Conservation (phyloP, 768 basidiomycete species). For the Tricholoma sp. region DNA sequence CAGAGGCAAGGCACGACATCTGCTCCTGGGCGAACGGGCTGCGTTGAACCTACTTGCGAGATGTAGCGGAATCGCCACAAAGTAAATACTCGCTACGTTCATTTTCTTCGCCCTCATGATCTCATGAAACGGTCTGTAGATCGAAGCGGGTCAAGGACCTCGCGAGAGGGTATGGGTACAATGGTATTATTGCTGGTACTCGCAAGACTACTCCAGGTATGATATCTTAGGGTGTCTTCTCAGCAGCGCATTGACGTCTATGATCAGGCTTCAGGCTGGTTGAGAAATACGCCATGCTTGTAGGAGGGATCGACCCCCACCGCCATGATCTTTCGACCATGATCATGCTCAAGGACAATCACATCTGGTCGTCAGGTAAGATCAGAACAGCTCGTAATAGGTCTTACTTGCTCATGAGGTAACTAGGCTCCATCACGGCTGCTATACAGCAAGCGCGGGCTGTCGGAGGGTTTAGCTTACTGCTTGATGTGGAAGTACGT, state of each 20-base stretch:
- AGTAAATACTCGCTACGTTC: constrained; percentile 48
- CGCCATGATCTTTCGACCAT: constrained; percentile 96
- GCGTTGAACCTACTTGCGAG: constrained; percentile 91
- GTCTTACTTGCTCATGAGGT: background rate
- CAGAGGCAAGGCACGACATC: constrained; percentile 80
- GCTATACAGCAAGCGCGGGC: constrained; percentile 83
- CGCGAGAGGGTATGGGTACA: constrained; percentile 73
- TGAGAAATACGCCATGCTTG: constrained; percentile 98
- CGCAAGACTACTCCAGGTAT: constrained; percentile 93
- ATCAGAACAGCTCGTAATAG: constrained; percentile 24
- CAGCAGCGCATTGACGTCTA: background rate
- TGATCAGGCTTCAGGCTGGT: constrained; percentile 82
- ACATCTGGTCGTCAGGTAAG: constrained; percentile 93
- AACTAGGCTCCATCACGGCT: constrained; percentile 78
- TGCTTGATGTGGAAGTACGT: constrained; percentile 91
- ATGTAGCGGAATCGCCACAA: constrained; percentile 95
- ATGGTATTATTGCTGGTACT: constrained; percentile 89
- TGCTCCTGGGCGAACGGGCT: constrained; percentile 89
- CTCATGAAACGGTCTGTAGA: constrained; percentile 34
- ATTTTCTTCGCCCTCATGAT: background rate
- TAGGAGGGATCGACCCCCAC: constrained; percentile 95
- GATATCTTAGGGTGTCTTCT: background rate
- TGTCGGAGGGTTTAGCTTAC: constrained; percentile 87
- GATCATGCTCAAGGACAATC: constrained; percentile 99
- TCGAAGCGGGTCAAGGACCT: constrained; percentile 79